These are phyloP conservation scores for Apiotrichum porosum DNA, from an alignment of 1,284 basidiomycete genomes.

Conservation along the genomic window DNA sequence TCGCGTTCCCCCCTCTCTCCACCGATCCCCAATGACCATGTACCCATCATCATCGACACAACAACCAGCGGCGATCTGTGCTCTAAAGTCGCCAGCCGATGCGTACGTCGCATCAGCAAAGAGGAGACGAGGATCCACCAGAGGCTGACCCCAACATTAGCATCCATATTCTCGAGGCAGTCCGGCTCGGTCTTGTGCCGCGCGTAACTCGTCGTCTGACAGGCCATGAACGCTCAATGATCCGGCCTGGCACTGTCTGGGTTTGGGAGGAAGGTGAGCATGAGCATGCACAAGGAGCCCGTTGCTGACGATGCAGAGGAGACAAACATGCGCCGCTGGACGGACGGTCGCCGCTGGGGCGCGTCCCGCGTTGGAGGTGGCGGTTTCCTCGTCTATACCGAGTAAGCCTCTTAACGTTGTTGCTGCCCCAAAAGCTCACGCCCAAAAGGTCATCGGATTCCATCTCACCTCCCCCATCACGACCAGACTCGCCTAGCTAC, in stretches of 20 bases:
- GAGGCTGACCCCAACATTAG: constrained; percentile 16
- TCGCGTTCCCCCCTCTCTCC: no score
- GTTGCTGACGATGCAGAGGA: constrained; percentile 30
- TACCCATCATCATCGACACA: constrained; percentile 41
- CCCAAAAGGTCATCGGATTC: constrained; percentile 34
- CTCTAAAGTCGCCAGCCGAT: constrained; percentile 44
- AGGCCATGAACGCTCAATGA: constrained; percentile 84
- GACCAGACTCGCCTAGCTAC: constrained; percentile 19
- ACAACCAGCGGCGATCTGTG: constrained; percentile 45
- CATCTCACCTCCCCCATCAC: constrained; percentile 33
- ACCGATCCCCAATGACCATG: constrained; percentile 14
- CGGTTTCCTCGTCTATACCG: constrained; percentile 51
- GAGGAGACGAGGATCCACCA: no score
- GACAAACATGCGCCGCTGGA: constrained; percentile 53
- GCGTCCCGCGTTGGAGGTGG: constrained; percentile 52
- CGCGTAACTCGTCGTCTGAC: constrained; percentile 85
- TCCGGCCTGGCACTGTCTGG: constrained; percentile 87
- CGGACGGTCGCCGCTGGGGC: constrained; percentile 52
- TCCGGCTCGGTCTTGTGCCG: constrained; percentile 77
- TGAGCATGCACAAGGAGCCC: background rate
- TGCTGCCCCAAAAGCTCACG: background rate
- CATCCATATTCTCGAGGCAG: constrained; percentile 87
- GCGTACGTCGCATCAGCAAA: no score
- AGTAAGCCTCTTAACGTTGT: constrained; percentile 23
- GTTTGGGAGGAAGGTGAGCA: constrained; percentile 92